Evolutionary conservation across 2,329 filamentous ascomycete species (phyloP), one percentile per base, ranked within the genome.

Genomic region (Diaporthe amygdali): DNA sequence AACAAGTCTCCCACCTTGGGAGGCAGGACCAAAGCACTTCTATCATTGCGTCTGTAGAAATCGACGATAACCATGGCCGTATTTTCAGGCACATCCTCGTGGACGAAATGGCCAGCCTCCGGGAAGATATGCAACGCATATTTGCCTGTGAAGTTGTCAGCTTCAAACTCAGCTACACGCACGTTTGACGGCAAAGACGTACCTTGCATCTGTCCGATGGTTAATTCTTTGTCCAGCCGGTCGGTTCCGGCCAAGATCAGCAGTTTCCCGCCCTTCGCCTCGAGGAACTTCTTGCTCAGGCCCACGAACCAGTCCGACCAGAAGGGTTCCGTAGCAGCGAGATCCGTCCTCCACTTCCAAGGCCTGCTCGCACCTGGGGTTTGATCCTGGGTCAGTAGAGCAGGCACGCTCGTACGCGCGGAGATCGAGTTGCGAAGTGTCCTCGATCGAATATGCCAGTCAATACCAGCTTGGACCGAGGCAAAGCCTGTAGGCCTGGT

Each of bases 191-290:
- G 34, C 71, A 61, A 71, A 68, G 15, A 78, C 81, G 76, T 84
- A 93, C 94, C 95, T 85, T 98, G 95, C 95, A 98, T 98, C 82
- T 98, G 95, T 20, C 95, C 95, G 80, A 98, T 97, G 81, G 94
- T 97, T 77, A 98, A 83, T 78, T 97, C 95, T 75, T 94, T 97
- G 79, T 98, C 95, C 70, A 98, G 81, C 61, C 95, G 87, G 82
- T 98, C 96, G 14, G 95, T 97, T 22, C 95, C 95, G 3, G 95
- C 96, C 39, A 98, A 87, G 66, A 98, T 83, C 64, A 98, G 83
- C 72, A 97, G 81, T 81, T 98, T 98, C 10, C 95, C 95, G 34
- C 94, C 95, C 73, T 88, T 91, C 0, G 93, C 94, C 66, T 87
- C 88, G 52, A 98, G 86, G 78, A 98, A 99, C 82, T 97, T 97